Evolutionary conservation across 169 alveolate species (phyloP).

Genomic region (Cryptosporidium sp.): DNA sequence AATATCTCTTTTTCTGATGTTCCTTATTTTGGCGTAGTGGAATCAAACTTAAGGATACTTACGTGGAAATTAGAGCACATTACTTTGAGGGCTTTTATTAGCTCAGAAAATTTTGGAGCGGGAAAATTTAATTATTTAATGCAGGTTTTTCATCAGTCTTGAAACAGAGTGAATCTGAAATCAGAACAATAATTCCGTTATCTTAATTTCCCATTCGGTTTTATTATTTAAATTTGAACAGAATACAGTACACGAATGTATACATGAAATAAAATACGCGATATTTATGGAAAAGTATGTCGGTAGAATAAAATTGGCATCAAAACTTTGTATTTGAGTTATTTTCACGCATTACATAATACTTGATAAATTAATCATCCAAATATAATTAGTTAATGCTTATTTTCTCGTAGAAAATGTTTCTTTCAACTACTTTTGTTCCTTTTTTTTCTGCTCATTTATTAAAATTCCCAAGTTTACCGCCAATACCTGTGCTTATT

Average conservation of each 20-base stretch:
- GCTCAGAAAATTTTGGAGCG: not conserved
- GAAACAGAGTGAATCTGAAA: not conserved
- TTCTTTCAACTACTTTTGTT: not conserved
- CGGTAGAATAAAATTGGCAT: not conserved
- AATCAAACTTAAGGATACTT: not conserved
- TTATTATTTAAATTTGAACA: not conserved
- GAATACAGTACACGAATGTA: not conserved
- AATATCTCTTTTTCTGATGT: not conserved
- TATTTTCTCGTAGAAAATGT: not conserved
- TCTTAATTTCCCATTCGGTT: not conserved
- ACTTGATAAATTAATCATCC: not conserved
- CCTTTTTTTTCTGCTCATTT: not conserved
- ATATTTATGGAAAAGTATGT: not conserved
- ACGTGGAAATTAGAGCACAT: not conserved
- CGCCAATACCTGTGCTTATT: not conserved
- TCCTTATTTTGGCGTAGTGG: not conserved
- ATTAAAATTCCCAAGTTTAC: not conserved
- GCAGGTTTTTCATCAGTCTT: not conserved
- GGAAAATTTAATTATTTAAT: too few relatives aligned
- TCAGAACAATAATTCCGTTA: too few relatives aligned
- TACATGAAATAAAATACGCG: too few relatives aligned
- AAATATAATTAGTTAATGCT: too few relatives aligned
- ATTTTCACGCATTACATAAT: too few relatives aligned
- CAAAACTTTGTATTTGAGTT: not conserved
- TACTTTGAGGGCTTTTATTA: not conserved